phyloP scores from a whole-genome alignment of 345 rosid genomes.

The Salix brachista region DNA sequence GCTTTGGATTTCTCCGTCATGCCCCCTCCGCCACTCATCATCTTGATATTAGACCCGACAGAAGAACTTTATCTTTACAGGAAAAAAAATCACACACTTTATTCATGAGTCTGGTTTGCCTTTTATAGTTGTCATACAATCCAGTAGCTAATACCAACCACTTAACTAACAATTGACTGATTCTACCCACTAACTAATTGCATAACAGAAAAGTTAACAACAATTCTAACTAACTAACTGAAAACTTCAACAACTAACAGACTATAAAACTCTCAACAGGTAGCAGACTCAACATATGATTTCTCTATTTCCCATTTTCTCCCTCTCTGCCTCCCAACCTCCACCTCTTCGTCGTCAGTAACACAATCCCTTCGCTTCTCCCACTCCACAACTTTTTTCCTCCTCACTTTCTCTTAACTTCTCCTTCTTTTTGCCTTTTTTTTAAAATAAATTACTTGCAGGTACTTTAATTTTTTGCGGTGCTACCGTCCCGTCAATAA shows the following conservation, averaged over 20 bases:
- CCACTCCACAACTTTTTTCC: no score
- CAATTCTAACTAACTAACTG: no score
- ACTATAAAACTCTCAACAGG: no score
- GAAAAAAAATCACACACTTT: no score
- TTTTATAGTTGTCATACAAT: no score
- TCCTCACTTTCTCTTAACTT: not conserved
- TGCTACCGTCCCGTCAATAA: constrained; percentile 30
- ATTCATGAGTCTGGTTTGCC: no score
- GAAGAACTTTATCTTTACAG: no score
- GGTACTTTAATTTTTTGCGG: constrained; percentile 81
- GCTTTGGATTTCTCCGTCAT: not conserved
- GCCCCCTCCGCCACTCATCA: not conserved
- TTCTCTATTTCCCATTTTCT: constrained; percentile 27
- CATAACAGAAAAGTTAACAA: no score
- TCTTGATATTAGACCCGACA: not conserved
- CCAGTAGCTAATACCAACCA: no score
- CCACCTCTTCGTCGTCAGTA: constrained; percentile 34
- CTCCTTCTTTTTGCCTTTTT: not conserved
- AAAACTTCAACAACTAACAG: no score
- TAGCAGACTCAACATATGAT: not conserved
- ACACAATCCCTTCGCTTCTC: not conserved
- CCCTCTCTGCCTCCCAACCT: constrained; percentile 41
- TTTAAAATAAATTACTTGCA: not conserved
- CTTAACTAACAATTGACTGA: no score
- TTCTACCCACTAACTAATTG: no score